phyloP scores from a whole-genome alignment of 495 filamentous ascomycete genomes.

The Aspergillus wentii region DNA sequence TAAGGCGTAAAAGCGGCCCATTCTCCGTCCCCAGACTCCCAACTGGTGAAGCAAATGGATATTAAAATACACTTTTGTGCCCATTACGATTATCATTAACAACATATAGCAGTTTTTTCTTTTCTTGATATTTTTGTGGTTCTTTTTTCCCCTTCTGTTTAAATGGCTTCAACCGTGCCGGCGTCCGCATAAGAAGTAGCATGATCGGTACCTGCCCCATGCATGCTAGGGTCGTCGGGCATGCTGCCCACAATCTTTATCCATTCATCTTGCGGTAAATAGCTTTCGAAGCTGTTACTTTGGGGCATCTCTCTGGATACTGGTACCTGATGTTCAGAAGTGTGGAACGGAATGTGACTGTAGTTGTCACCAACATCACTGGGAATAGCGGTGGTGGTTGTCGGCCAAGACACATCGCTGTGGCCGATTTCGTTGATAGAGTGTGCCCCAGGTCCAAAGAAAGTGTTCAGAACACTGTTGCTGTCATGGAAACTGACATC shows the following conservation, averaged over 20 bases:
- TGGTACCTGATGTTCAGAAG: conserved; percentile 27
- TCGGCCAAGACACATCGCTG: conserved; percentile 29
- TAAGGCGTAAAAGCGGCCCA: no score
- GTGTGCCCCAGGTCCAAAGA: conserved; percentile 27
- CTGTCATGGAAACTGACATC: conserved; percentile 32
- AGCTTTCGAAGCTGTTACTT: conserved; percentile 28
- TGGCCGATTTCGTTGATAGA: conserved; percentile 36
- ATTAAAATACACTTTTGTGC: background rate
- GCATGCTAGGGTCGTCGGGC: conserved; percentile 30
- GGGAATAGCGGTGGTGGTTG: conserved; percentile 27
- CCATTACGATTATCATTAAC: background rate
- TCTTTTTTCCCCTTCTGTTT: no score
- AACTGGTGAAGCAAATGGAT: no score
- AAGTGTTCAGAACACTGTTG: conserved; percentile 28
- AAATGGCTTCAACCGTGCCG: conserved; percentile 30
- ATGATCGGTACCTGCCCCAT: conserved; percentile 37
- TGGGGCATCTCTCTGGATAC: conserved; percentile 35
- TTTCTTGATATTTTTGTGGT: no score
- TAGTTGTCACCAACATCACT: conserved; percentile 31
- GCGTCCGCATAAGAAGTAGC: conserved; percentile 21
- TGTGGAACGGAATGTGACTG: conserved; percentile 29
- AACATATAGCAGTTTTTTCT: no score
- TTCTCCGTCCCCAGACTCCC: no score
- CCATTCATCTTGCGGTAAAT: conserved; percentile 36
- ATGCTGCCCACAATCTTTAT: conserved; percentile 38